phyloP scores from a whole-genome alignment of 306 rosid genomes.

The Oxytropis ochrocephala region DNA sequence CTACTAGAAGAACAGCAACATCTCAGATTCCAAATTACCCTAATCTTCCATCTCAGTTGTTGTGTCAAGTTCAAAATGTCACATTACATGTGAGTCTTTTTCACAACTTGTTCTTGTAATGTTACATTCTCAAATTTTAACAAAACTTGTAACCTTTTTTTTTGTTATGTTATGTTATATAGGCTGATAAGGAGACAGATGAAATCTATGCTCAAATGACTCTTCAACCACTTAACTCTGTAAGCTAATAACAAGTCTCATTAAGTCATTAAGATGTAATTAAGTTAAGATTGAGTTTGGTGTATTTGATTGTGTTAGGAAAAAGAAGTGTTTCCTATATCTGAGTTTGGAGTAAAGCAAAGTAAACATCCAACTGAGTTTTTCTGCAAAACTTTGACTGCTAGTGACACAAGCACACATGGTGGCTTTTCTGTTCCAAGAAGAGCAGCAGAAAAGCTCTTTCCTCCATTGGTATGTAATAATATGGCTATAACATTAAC shows the following conservation, averaged over 20 bases:
- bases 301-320: constrained; percentile 46
- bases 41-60: constrained; percentile 77
- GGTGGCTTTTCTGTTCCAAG: constrained; percentile 96
- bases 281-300: background rate
- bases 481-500: constrained; percentile 37
- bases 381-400: constrained; percentile 95
- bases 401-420: constrained; percentile 94
- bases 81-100: constrained; percentile 63
- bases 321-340: constrained; percentile 76
- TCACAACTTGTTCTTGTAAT: background rate
- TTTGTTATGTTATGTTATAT: constrained; percentile 15
- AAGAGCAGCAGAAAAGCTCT: constrained; percentile 92
- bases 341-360: constrained; percentile 73
- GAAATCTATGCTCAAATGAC: constrained; percentile 97
- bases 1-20: constrained; percentile 83
- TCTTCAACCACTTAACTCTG: constrained; percentile 88
- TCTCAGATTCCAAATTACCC: constrained; percentile 97
- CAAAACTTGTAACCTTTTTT: background rate
- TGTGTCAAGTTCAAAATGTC: constrained; percentile 84
- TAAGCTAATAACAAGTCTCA: constrained; percentile 37
- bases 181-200: constrained; percentile 96
- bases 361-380: constrained; percentile 90
- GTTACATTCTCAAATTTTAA: background rate
- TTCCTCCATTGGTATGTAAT: constrained; percentile 73
- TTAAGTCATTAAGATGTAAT: too few species aligned